Evolutionary conservation across 2,329 filamentous ascomycete genomes (phyloP).

Genomic region (Sarocladium kiliense): DNA sequence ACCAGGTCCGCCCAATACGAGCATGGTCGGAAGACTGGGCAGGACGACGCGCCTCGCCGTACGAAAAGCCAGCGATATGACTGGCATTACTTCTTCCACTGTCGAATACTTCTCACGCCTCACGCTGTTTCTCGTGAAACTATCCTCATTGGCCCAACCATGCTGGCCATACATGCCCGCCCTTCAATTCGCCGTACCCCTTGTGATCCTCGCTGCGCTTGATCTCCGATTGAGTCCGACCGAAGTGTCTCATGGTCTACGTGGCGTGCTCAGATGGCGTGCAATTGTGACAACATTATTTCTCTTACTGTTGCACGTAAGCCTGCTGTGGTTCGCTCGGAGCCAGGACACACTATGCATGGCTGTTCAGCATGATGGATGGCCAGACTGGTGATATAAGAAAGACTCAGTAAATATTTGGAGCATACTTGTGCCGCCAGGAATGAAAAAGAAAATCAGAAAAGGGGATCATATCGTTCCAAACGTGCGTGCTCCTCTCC

Average conservation of each 20-base stretch:
- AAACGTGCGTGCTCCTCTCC: not conserved
- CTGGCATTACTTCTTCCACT: not conserved
- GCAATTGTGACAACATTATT: slow-evolving; percentile 22
- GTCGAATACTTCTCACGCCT: slow-evolving; percentile 36
- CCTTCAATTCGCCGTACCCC: slow-evolving; percentile 57
- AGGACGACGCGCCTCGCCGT: slow-evolving; percentile 16
- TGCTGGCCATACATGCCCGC: slow-evolving; percentile 71
- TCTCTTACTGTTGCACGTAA: slow-evolving; percentile 28
- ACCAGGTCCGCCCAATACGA: slow-evolving; percentile 11
- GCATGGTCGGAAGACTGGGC: slow-evolving; percentile 10
- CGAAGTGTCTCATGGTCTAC: not conserved
- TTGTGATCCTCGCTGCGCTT: slow-evolving; percentile 63
- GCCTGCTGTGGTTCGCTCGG: slow-evolving; percentile 27
- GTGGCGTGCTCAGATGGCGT: not conserved
- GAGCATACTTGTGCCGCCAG: not conserved
- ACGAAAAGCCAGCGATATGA: not conserved
- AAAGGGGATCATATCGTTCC: not conserved
- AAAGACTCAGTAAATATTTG: not conserved
- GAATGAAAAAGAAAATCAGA: not conserved
- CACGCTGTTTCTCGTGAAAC: slow-evolving; percentile 62
- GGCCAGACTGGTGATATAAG: slow-evolving; percentile 22
- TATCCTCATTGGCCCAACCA: slow-evolving; percentile 57
- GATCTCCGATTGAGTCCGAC: slow-evolving; percentile 39
- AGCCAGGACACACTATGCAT: slow-evolving; percentile 29
- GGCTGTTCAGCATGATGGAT: slow-evolving; percentile 19